Base-by-base conservation (phyloP, 495 filamentous ascomycete species). In the Penicillium desertorum region DNA sequence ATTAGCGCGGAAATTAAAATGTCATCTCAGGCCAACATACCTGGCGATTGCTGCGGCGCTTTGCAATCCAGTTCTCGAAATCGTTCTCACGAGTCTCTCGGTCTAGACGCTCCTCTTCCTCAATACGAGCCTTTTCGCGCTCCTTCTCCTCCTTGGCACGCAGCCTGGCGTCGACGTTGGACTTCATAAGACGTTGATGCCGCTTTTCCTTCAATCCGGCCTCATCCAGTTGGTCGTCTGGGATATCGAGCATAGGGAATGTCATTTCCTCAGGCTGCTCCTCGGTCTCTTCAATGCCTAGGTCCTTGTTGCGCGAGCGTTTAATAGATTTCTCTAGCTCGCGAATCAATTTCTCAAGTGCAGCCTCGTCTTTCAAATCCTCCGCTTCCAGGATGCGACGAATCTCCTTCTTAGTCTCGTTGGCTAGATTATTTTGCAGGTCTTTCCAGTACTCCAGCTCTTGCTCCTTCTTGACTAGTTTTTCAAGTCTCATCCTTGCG, bases 111-210 rank as follows among this genome's bases (percentile, higher is more conserved):
- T 93, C 84, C 60, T 91, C 87, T 64, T 96, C 92, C 25, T 86
- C 94, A 56, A 85, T 65, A 10, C 92, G 82, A 1, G 89, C 88
- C 70, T 87, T 91, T 65, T 97, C 93, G 8, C 84, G 86, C 61
- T 95, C 93, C 71, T 98, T 98, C 72, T 98, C 94, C 0, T 88
- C 91, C 66, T 96, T 96, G 7, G 92, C 93, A 12, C 94, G 88
- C 23, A 86, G 88, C 32, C 94, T 82, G 4, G 94, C 94, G 54
- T 98, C 95, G 58, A 96, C 85, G 64, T 95, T 96, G 27, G 89
- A 90, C 70, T 97, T 98, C 75, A 96, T 83, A 2, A 98, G 81
- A 16, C 90, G 83, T 70, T 98, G 94, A 61, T 93, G 90, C 23
- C 91, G 84, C 67, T 98, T 98, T 64, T 90, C 82, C 67, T 96